Conservation (phyloP, 306 rosid genomes). For the Prinsepia uniflora region DNA sequence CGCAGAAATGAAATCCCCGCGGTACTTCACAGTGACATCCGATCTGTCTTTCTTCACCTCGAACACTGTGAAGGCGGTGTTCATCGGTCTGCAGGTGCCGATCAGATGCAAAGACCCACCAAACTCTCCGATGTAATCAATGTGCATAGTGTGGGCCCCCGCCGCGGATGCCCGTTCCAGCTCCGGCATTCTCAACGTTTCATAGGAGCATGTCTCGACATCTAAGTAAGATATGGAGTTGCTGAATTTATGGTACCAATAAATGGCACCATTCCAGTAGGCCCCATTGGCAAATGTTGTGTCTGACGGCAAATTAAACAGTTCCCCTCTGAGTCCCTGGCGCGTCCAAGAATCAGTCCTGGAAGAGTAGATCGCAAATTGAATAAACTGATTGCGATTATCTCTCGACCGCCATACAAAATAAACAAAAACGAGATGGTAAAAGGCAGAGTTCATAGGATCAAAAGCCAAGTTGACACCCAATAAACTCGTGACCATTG, state of each 20-base stretch:
- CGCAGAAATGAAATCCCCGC: background rate
- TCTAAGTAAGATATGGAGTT: constrained; percentile 6
- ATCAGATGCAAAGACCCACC: background rate
- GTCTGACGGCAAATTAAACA: background rate
- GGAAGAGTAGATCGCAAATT: constrained; percentile 14
- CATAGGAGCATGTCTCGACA: constrained; percentile 1
- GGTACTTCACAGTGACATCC: constrained; percentile 12
- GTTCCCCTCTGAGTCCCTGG: background rate
- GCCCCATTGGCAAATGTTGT: constrained; percentile 22
- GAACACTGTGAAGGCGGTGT: background rate
- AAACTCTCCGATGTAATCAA: constrained; percentile 7
- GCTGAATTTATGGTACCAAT: constrained; percentile 17
- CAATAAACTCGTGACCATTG: background rate
- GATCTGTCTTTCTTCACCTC: constrained; percentile 13
- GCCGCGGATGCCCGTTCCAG: background rate
- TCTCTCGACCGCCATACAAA: background rate
- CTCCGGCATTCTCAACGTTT: constrained; percentile 10
- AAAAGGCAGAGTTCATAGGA: constrained; percentile 18
- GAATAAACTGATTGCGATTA: constrained; percentile 16
- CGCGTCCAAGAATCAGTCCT: constrained; percentile 21
- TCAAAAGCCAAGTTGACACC: constrained; percentile 27
- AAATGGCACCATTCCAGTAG: constrained; percentile 29
- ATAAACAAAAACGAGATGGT: constrained; percentile 25
- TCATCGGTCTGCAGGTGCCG: background rate
- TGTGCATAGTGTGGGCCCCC: background rate